Conservation (phyloP, 2,329 filamentous ascomycete species). For the Emmonsiellopsis sp. region DNA sequence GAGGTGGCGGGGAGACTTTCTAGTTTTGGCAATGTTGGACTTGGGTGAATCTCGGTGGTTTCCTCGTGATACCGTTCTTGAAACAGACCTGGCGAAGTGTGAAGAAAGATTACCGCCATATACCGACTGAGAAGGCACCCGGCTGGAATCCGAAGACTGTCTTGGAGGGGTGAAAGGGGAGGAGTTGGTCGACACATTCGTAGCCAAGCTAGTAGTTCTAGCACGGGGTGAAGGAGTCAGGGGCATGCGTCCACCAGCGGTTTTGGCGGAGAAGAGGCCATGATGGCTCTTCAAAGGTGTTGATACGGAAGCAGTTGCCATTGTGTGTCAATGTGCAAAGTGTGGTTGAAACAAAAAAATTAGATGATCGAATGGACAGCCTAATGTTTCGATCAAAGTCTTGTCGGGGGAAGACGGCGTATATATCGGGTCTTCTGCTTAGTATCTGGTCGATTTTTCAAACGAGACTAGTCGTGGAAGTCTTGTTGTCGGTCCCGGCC, state of each 20-base stretch:
- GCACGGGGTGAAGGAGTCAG: conserved; percentile 80
- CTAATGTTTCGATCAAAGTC: conserved; percentile 16
- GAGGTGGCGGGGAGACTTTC: conserved; percentile 71
- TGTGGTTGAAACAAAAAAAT: conserved; percentile 22
- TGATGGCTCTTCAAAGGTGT: conserved; percentile 93
- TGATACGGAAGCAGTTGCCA: conserved; percentile 76
- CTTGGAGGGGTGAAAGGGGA: conserved; percentile 70
- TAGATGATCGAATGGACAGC: conserved; percentile 37
- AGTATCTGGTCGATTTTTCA: conserved; percentile 12
- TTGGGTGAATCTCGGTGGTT: conserved; percentile 81
- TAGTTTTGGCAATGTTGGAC: conserved; percentile 60
- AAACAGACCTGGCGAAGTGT: conserved; percentile 61
- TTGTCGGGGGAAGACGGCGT: conserved; percentile 10
- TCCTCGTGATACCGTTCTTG: conserved; percentile 44
- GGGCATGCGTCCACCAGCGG: conserved; percentile 88
- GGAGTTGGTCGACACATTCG: conserved; percentile 44
- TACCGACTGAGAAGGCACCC: conserved; percentile 56
- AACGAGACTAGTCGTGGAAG: conserved; percentile 16
- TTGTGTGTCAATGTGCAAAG: conserved; percentile 38
- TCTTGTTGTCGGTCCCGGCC: conserved; percentile 21
- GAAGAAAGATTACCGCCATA: conserved; percentile 72
- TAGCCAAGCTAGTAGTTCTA: conserved; percentile 41
- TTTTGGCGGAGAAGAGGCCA: conserved; percentile 83
- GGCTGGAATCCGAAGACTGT: conserved; percentile 44
- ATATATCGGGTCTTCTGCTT: not conserved